Percentiles rank a stretch among this genome's conserved stretches.
phyloP scores from a whole-genome alignment of 2,329 filamentous ascomycete species.

The Bipolaris oryzae region DNA sequence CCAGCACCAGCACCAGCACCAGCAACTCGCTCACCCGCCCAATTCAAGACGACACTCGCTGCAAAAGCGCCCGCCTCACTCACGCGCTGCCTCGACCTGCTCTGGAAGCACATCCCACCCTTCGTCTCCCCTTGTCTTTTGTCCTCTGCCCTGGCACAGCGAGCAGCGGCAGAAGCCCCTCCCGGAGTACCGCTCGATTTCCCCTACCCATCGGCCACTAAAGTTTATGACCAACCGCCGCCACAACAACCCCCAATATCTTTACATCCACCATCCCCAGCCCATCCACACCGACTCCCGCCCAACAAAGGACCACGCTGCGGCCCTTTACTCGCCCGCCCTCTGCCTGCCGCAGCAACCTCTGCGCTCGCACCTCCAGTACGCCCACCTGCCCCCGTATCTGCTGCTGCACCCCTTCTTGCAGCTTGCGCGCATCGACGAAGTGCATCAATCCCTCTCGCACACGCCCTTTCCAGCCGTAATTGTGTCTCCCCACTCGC shows the following conservation, averaged over 20 bases:
- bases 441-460: slow-evolving; percentile 29
- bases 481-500: slow-evolving; percentile 49
- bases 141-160: slow-evolving; percentile 3
- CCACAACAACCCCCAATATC: slow-evolving; percentile 31
- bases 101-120: slow-evolving; percentile 8
- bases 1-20: slow-evolving; percentile 1
- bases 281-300: slow-evolving; percentile 22
- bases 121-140: background rate
- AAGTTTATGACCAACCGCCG: slow-evolving; percentile 38
- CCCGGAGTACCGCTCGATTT: slow-evolving; percentile 18
- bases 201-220: slow-evolving; percentile 14
- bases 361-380: slow-evolving; percentile 16
- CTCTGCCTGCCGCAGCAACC: slow-evolving; percentile 15
- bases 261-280: slow-evolving; percentile 30
- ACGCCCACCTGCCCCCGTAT: slow-evolving; percentile 24
- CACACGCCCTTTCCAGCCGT: slow-evolving; percentile 39
- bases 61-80: background rate
- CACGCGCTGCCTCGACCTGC: slow-evolving; percentile 4
- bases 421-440: slow-evolving; percentile 39
- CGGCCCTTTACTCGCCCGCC: slow-evolving; percentile 17
- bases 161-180: slow-evolving; percentile 16
- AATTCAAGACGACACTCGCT: slow-evolving; percentile 17
- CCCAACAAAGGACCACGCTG: slow-evolving; percentile 19
- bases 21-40: slow-evolving; percentile 11
- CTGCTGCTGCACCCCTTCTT: slow-evolving; percentile 37